Evolutionary conservation across 2,329 filamentous ascomycete genomes (phyloP), one percentile per base, ranked within the genome.

Genomic region (Teratosphaeria zuluensis): DNA sequence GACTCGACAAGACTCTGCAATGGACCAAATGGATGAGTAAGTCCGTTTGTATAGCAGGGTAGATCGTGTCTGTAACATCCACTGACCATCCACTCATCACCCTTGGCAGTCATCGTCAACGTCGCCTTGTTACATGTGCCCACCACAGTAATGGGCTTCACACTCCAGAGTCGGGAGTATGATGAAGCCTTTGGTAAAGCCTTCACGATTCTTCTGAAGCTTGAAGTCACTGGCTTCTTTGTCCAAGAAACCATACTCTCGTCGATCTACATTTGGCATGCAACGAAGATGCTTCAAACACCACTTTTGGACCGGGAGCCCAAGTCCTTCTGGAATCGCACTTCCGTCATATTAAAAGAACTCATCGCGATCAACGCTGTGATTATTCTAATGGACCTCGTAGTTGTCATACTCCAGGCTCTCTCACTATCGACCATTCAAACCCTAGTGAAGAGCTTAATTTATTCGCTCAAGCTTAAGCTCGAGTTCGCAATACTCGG

Each of bases 321-420:
- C 12, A 16, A 12, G 12, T 16, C 35, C 14, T 42, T 42, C 35
- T 42, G 35, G 35, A 16, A 42, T 16, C 35, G 35, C 35, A 42
- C 14, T 16, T 16, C 35, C 14, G 35, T 42, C 35, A 42, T 42
- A 14, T 16, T 70, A 63, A 69, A 65, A 63, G 69, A 71, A 46
- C 66, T 73, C 2, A 65, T 69, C 59, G 66, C 62, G 31, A 70
- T 73, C 61, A 73, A 73, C 61, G 61, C 69, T 52, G 61, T 69
- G 55, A 72, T 73, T 60, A 70, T 73, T 54, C n/a, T 66, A 21
- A 61, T 73, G 42, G 71, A 73, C 56, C 65, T 71, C 14, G 67
- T 63, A 0, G 65, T 73, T 1, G 60, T 65, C 16, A 69, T 66
- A 16, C 64, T 72, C 14, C 68, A 71, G 9, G 68, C 69, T 31